These are phyloP conservation scores for Castanea crenata DNA, from an alignment of 306 rosid species.

Conservation along the genomic window DNA sequence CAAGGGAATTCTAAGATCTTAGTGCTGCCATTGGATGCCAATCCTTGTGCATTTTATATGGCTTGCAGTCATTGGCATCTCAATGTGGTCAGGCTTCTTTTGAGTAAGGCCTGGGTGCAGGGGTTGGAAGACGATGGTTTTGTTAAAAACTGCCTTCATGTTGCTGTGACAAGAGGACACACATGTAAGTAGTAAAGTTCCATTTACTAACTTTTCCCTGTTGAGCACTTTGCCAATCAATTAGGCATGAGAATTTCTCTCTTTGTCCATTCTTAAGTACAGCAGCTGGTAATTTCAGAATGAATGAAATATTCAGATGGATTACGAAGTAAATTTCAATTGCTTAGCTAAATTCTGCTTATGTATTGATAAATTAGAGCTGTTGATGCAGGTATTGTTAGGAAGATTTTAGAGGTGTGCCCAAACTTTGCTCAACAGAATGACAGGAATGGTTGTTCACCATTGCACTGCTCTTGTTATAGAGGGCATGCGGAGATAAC, in stretches of 20 bases:
- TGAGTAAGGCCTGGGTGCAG: slow-evolving; percentile 33
- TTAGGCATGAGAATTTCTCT: not conserved
- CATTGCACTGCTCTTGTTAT: too few relatives aligned
- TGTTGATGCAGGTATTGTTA: slow-evolving; percentile 52
- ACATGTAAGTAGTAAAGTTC: slow-evolving; percentile 29
- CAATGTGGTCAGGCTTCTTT: slow-evolving; percentile 43
- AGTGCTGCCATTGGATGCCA: slow-evolving; percentile 38
- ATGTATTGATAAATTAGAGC: not conserved
- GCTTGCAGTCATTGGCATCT: slow-evolving; percentile 63
- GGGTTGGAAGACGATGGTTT: slow-evolving; percentile 29
- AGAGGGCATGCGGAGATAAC: too few relatives aligned
- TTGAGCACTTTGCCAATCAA: not conserved
- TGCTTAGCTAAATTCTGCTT: not conserved
- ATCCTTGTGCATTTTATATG: slow-evolving; percentile 37
- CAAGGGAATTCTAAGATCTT: slow-evolving; percentile 37
- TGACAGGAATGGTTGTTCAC: too few relatives aligned
- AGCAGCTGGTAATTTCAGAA: not conserved
- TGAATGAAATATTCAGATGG: not conserved
- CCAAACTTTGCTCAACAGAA: too few relatives aligned
- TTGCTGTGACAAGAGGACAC: slow-evolving; percentile 64
- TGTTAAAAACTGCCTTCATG: slow-evolving; percentile 46
- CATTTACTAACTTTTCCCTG: not conserved
- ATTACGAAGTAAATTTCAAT: not conserved
- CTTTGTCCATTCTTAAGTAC: not conserved
- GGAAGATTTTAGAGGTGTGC: too few relatives aligned